phyloP scores from a whole-genome alignment of 441 rosid species.

The Populus tomentosa region DNA sequence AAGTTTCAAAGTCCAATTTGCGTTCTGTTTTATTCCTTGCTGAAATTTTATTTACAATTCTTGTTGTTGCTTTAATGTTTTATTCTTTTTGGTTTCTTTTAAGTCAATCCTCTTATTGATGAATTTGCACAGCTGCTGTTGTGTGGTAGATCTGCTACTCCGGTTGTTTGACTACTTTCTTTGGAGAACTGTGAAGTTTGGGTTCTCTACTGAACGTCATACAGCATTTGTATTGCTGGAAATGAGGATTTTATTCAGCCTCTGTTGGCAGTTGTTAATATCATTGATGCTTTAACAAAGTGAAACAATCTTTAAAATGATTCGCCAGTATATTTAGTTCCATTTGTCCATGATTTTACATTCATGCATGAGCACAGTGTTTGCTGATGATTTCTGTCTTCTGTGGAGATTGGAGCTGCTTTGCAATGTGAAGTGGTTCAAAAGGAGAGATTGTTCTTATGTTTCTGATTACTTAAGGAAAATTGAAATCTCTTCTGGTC shows the following conservation, averaged over 20 bases:
- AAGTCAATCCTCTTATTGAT: neutral
- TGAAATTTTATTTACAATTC: neutral
- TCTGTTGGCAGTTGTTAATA: neutral
- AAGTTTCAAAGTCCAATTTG: slow-evolving; percentile 7
- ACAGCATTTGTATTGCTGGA: neutral
- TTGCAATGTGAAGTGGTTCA: neutral
- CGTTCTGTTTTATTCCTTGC: slow-evolving; percentile 5
- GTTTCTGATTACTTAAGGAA: neutral
- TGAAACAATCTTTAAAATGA: neutral
- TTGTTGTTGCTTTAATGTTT: neutral
- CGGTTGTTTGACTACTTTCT: neutral
- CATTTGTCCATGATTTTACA: slow-evolving; percentile 2
- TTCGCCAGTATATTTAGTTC: slow-evolving; percentile 7
- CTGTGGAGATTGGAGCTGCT: neutral
- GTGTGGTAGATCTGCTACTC: neutral
- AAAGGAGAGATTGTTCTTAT: neutral
- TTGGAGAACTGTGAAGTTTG: slow-evolving; percentile 1
- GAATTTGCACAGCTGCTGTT: slow-evolving; percentile 5
- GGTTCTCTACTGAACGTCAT: slow-evolving; percentile 5
- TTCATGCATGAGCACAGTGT: slow-evolving; percentile 1
- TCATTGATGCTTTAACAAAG: neutral
- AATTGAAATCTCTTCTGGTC: neutral
- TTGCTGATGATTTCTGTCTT: neutral
- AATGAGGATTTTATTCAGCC: neutral
- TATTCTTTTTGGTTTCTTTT: slow-evolving; percentile 6